These are phyloP conservation scores for Talaromyces marneffei DNA, from an alignment of 2,329 filamentous ascomycete genomes.

Conservation along the genomic window DNA sequence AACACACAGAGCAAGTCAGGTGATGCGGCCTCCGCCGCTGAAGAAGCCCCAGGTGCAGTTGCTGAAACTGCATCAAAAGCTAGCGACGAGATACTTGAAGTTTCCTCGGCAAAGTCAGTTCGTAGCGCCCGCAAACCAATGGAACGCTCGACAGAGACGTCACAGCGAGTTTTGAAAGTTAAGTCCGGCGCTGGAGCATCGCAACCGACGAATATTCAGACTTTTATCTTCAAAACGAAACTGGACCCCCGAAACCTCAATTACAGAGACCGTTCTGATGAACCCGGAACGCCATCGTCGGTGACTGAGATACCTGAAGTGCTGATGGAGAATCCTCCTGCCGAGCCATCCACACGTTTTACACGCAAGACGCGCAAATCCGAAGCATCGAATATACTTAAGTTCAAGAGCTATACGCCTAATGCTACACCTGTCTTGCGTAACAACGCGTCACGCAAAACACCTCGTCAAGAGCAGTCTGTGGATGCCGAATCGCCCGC, in stretches of 20 bases:
- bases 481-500: constrained; percentile 3
- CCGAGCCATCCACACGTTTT: background rate
- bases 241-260: constrained; percentile 8
- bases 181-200: constrained; percentile 13
- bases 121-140: constrained; percentile 9
- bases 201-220: constrained; percentile 14
- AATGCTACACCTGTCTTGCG: constrained; percentile 8
- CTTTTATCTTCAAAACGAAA: constrained; percentile 15
- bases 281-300: constrained; percentile 10
- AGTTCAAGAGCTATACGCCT: constrained; percentile 14
- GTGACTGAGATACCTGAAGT: constrained; percentile 6
- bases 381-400: constrained; percentile 5
- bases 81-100: constrained; percentile 10
- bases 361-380: constrained; percentile 13
- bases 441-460: background rate
- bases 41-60: background rate
- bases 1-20: constrained; percentile 8
- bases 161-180: constrained; percentile 11
- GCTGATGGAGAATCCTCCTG: background rate
- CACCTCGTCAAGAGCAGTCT: constrained; percentile 8
- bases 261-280: constrained; percentile 11
- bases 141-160: constrained; percentile 14
- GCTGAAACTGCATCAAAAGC: constrained; percentile 8
- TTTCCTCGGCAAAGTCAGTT: constrained; percentile 3
- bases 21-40: constrained; percentile 5